Percentiles rank a stretch among this genome's conserved stretches.
phyloP scores from a whole-genome alignment of 2,329 filamentous ascomycete genomes.

The Colletotrichum simmondsii region DNA sequence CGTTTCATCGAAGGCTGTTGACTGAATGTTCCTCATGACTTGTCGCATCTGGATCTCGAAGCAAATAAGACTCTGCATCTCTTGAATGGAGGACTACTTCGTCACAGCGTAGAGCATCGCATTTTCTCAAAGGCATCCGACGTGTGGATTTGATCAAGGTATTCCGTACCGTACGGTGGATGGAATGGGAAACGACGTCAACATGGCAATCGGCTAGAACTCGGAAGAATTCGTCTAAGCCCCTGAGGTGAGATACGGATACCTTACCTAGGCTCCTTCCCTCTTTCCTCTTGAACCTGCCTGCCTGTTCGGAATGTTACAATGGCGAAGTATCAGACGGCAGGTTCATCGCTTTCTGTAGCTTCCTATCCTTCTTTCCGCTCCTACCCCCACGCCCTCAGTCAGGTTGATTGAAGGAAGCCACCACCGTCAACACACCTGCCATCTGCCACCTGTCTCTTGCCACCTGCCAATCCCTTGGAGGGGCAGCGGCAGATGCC shows the following conservation, averaged over 20 bases:
- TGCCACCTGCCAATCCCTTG: too few species aligned
- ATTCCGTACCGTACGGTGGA: background rate
- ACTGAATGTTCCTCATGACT: background rate
- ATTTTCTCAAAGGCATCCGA: background rate
- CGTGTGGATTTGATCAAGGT: too few species aligned
- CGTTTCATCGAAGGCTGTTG: background rate
- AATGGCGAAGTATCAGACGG: background rate
- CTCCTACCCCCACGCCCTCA: background rate
- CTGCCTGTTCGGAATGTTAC: background rate
- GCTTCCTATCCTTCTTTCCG: background rate
- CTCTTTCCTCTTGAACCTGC: background rate
- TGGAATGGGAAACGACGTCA: background rate
- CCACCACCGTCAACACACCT: background rate
- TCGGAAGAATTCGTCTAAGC: background rate
- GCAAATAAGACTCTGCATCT: background rate
- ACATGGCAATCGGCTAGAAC: background rate
- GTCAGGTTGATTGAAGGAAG: background rate
- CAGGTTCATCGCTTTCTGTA: background rate
- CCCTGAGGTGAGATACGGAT: background rate
- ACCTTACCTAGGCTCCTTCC: background rate
- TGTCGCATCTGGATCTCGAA: background rate
- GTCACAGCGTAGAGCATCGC: background rate
- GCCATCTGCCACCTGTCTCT: background rate
- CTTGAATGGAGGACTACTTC: too few species aligned
- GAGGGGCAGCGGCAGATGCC: background rate